Conservation (phyloP, 2,329 filamentous ascomycete genomes). For the Podosphaera aphanis region DNA sequence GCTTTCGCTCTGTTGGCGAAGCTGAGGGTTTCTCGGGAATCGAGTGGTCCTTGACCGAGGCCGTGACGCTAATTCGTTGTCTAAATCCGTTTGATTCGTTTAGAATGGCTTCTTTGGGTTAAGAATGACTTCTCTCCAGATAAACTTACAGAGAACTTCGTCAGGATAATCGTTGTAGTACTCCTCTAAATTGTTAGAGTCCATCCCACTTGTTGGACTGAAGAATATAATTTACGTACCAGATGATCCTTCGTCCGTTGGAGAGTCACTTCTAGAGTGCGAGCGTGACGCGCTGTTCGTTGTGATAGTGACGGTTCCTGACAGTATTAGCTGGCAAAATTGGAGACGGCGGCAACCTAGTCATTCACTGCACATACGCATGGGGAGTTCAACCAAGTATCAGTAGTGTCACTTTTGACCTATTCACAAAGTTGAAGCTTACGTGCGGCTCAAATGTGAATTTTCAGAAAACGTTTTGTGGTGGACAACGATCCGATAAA, state of each 20-base stretch:
- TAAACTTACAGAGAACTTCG: too few species aligned
- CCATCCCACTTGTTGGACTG: slow-evolving; percentile 17
- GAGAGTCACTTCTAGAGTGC: slow-evolving; percentile 9
- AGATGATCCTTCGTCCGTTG: slow-evolving; percentile 14
- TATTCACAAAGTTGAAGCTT: too few species aligned
- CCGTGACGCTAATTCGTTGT: slow-evolving; percentile 24
- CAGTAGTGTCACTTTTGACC: too few species aligned
- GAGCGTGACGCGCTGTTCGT: slow-evolving; percentile 12
- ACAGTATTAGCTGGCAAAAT: neutral
- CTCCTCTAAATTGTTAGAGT: slow-evolving; percentile 17
- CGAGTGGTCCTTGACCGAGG: slow-evolving; percentile 20
- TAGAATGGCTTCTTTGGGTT: neutral
- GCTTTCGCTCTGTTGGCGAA: slow-evolving; percentile 2
- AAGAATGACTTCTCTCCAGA: slow-evolving; percentile 4
- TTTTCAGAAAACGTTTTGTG: too few species aligned
- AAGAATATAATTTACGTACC: slow-evolving; percentile 14
- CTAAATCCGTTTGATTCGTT: neutral
- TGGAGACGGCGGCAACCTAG: too few species aligned
- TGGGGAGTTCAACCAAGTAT: too few species aligned
- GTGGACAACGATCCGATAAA: too few species aligned
- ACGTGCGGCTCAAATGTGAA: too few species aligned
- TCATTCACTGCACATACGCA: too few species aligned
- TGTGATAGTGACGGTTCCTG: slow-evolving; percentile 4
- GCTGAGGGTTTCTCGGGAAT: slow-evolving; percentile 4
- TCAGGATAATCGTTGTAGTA: slow-evolving; percentile 15